These are phyloP conservation scores for Ulmus americana DNA, from an alignment of 331 rosid genomes.

Conservation along the genomic window DNA sequence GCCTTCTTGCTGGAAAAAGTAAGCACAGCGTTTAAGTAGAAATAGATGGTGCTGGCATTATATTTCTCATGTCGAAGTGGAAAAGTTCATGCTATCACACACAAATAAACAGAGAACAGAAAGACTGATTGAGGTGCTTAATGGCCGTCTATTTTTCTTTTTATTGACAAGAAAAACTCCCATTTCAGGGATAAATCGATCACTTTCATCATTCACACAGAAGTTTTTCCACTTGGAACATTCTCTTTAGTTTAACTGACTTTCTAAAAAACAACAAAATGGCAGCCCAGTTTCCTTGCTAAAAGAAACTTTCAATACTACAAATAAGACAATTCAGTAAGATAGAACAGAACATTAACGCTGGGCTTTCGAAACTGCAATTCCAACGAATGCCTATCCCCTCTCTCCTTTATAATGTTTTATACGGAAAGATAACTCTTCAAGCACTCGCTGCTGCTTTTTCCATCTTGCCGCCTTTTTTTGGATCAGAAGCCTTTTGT, in stretches of 20 bases:
- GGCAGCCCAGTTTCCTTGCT: not conserved
- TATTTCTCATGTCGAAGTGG: not conserved
- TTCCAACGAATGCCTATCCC: not conserved
- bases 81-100: not conserved
- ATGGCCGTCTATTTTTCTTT: too few species aligned
- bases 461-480: constrained; percentile 43
- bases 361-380: not conserved
- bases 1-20: not conserved
- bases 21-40: not conserved
- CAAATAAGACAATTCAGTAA: not conserved
- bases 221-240: not conserved
- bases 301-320: not conserved
- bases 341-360: not conserved
- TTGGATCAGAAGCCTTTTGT: constrained; percentile 29
- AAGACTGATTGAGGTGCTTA: too few species aligned
- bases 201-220: not conserved
- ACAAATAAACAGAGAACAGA: not conserved
- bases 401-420: not conserved
- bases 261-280: not conserved
- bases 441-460: constrained; percentile 39
- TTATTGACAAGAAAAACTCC: not conserved
- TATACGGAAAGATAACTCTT: constrained; percentile 9
- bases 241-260: not conserved
- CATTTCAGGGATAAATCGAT: not conserved
- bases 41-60: not conserved